Base-by-base conservation (phyloP, 495 filamentous ascomycete species). In the Aspergillus asperescens region DNA sequence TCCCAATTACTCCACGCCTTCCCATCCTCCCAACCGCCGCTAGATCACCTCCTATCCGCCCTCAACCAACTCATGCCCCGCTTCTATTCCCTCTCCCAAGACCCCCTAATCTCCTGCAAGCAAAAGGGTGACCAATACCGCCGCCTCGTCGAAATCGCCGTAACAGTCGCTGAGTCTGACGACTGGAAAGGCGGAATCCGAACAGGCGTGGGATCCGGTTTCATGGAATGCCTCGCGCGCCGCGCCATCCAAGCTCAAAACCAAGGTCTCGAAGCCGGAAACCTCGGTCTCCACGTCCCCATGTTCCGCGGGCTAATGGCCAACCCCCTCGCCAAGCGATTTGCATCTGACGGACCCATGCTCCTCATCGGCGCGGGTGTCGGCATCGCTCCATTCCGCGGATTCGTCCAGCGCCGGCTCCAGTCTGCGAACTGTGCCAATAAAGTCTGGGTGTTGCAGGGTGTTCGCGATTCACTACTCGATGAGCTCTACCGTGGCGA, bases 251-350 rank as follows among this genome's bases (percentile, higher is more conserved):
- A 80, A 12, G 82, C 83, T 5, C 79, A 87, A 54, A 65, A 74
- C 18, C 62, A 69, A 6, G 85, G 84, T 34, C 69, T 77, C 20
- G 72, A 73, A 22, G 66, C 77, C 5, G 58, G 62, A 15, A 65
- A 67, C 52, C 76, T 81, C 2, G 78, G 87, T 50, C 57, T 96
- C 28, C 80, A 88, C 46, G 71, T 96, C 19, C 94, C 94, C 48
- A 95, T 98, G 87, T 98, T 98, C 79, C 89, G 94, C 59, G 93
- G 93, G 3, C 76, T 98, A n/a, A 98, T 98, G 93, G 83, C 90
- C 40, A 98, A 98, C 67, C 93, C 93, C 1, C 77, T 98, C 5
- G 91, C 91, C 15, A 86, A 81, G 61, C 82, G 94, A 62, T 98
- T 96, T 62, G 81, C 84, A 5, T 81, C 86, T 7, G 91, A 97